Percentiles rank a stretch among this genome's conserved stretches.
These are phyloP conservation scores for Vaccinium darrowii DNA, from an alignment of 148 eudicot species.

Conservation along the genomic window DNA sequence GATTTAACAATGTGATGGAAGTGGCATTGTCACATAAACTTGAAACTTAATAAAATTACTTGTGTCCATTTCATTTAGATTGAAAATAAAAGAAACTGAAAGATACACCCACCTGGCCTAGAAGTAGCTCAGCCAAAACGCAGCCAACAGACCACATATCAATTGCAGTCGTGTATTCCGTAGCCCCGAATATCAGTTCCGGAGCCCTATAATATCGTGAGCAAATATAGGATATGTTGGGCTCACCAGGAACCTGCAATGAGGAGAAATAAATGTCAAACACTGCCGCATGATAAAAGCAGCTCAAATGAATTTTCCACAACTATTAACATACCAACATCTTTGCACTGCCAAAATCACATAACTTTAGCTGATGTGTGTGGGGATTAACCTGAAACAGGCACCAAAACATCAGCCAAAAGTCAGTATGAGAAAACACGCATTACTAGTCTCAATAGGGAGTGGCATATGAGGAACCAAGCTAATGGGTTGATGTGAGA, in stretches of 20 bases:
- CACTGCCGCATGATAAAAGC: neutral
- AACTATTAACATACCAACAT: constrained; percentile 61
- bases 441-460: neutral
- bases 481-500: neutral
- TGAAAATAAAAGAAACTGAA: neutral
- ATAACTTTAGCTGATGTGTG: constrained; percentile 83
- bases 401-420: neutral
- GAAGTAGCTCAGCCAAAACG: constrained; percentile 79
- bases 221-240: constrained; percentile 87
- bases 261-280: constrained; percentile 12
- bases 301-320: neutral
- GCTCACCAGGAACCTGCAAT: constrained; percentile 79
- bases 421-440: neutral
- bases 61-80: neutral
- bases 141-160: constrained; percentile 97
- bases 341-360: constrained; percentile 99
- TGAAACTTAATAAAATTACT: neutral
- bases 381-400: constrained; percentile 78
- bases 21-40: neutral
- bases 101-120: constrained; percentile 60
- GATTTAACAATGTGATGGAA: neutral
- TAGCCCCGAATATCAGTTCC: constrained; percentile 88
- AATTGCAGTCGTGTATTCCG: constrained; percentile 85
- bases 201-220: constrained; percentile 92
- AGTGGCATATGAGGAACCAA: neutral